Base-by-base conservation (phyloP, 2,329 filamentous ascomycete species). In the Fusarium kyushuense region DNA sequence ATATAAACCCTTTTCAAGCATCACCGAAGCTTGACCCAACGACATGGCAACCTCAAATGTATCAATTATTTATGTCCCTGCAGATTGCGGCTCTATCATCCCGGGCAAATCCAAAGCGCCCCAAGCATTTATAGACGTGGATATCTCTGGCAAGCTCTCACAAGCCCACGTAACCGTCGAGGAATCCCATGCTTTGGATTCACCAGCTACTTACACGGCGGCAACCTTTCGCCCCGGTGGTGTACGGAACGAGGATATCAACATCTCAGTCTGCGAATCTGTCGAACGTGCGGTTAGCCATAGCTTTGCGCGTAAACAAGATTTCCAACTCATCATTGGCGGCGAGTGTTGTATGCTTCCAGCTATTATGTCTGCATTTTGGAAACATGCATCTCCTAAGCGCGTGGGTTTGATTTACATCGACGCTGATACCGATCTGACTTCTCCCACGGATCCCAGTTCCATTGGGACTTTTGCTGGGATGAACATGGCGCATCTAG, bases 31-130 rank as follows among this genome's bases (percentile, higher is more conserved):
- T n/a, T 12, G 2, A 13, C 7, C 17, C 29, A 5, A 29, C 19
- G 25, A 13, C 3, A 71, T 71, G 69, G 47, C 54, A 33, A 30
- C 62, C 16, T 49, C 58, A 21, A 14, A 55, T 9, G 36, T 65
- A 13, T 43, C 53, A 13, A 48, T 72, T 17, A 64, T 58, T 8
- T 71, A 72, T n/a, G 69, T 72, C 3, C 69, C 70, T 0, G 64
- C 70, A 6, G 67, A 70, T 27, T 72, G 67, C 25, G 70, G 70
- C 14, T 72, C 70, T 5, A 56, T 72, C 17, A 59, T 72, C 27
- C 70, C 69, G 2, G 70, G 69, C 33, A 72, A 72, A 63, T 72
- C 67, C 16, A 72, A 72, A 47, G 69, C 67, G 2, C 69, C 70
- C 0, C 16, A 69, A 36, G 70, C 69, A 6, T 72, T 72, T 21